phyloP scores from a whole-genome alignment of 306 rosid genomes.

The Vicia villosa region DNA sequence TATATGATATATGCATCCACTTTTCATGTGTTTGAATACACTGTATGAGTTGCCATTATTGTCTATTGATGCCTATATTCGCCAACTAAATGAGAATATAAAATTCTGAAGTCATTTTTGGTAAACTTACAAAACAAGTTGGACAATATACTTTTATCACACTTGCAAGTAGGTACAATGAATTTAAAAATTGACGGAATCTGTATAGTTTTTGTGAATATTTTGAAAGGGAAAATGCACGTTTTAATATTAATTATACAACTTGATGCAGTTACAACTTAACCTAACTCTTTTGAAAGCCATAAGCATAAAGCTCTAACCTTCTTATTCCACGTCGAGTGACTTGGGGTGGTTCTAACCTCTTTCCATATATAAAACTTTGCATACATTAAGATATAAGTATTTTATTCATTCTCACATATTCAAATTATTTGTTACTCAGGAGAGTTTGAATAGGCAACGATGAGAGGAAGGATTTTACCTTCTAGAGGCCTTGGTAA shows the following conservation, averaged over 20 bases:
- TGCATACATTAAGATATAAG: no score
- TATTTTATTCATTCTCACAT: no score
- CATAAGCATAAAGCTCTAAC: no score
- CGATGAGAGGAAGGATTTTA: no score
- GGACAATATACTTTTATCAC: background rate
- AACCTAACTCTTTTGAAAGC: background rate
- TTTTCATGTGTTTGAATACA: background rate
- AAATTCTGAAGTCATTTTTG: background rate
- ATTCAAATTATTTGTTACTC: no score
- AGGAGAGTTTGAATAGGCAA: no score
- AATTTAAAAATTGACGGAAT: background rate
- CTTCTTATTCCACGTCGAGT: no score
- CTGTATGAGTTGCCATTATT: slow-evolving; percentile 1
- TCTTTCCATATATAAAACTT: no score
- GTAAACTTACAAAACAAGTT: background rate
- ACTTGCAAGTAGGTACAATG: background rate
- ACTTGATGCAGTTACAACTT: slow-evolving; percentile 1
- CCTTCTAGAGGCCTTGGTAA: no score
- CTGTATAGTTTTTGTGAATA: background rate
- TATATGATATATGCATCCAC: background rate
- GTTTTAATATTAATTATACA: background rate
- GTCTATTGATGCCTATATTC: background rate
- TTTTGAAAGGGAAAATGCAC: background rate
- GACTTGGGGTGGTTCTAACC: no score
- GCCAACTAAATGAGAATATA: slow-evolving; percentile 4